Base-by-base conservation (phyloP, 345 rosid genomes). In the Fremontodendron californicum region DNA sequence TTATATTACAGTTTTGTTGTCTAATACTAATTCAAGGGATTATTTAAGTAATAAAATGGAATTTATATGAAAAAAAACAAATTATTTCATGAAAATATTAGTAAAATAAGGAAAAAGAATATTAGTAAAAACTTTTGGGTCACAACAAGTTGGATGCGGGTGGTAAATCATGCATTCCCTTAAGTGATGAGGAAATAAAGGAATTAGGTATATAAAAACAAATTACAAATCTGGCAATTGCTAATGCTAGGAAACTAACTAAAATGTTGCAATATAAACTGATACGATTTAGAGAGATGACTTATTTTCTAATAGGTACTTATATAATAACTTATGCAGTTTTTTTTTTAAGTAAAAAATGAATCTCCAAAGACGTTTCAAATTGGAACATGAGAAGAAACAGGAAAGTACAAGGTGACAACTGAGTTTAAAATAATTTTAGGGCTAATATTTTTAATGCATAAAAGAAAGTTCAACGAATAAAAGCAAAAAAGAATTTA, bases 361-460 rank as follows among this genome's bases (percentile, higher is more conserved):
- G 70, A 64, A 64, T 54, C 46, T 64, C 40, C 37, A 64, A 65
- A 40, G 71, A 65, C 29, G n/a, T 39, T 39, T n/a, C n/a, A n/a
- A n/a, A n/a, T n/a, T n/a, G n/a, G n/a, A n/a, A n/a, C 29, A 39
- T 39, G 16, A 65, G 25, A n/a, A n/a, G n/a, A 23, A 16, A 33
- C n/a, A 16, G 3, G n/a, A n/a, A 18, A 52, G 60, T 54, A 21
- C 3, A 39, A 10, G 48, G 31, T 65, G 12, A 21, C 9, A 35
- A 37, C 48, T 37, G 48, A 65, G 71, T 5, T 65, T 65, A 65
- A 3, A 39, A 68, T 27, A 68, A 68, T 25, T 43, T 25, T 45
- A 69, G 23, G 23, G 39, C 19, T 27, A 25, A 45, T 23, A 7
- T 5, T 27, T 43, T 42, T 9, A 66, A 66, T 42, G 4, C 71